These are phyloP conservation scores for Candida bentonensis DNA, from an alignment of 805 yeast genomes.

Conservation along the genomic window DNA sequence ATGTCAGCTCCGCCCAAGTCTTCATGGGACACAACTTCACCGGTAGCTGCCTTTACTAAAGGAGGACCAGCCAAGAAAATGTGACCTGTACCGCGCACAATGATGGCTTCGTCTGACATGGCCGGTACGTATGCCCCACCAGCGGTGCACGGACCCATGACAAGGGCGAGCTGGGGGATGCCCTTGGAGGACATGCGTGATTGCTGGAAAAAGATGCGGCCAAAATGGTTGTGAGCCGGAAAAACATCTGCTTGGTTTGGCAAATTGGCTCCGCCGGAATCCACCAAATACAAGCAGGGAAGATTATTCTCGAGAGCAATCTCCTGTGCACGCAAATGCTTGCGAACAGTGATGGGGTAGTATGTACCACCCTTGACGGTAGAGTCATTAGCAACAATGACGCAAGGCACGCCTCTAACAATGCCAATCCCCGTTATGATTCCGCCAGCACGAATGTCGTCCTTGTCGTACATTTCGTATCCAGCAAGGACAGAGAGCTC, in stretches of 20 bases:
- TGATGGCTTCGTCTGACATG: constrained; percentile 21
- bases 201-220: constrained; percentile 21
- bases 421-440: constrained; percentile 21
- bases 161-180: constrained; percentile 20
- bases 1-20: constrained; percentile 22
- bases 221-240: constrained; percentile 22
- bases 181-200: constrained; percentile 18
- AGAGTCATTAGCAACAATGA: constrained; percentile 20
- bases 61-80: constrained; percentile 23
- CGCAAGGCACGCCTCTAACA: constrained; percentile 17
- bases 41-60: constrained; percentile 22
- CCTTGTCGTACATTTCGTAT: constrained; percentile 17
- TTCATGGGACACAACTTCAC: constrained; percentile 19
- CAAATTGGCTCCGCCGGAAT: constrained; percentile 22
- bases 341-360: constrained; percentile 21
- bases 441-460: constrained; percentile 20
- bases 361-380: constrained; percentile 23
- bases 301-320: constrained; percentile 19
- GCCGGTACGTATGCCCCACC: constrained; percentile 25
- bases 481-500: constrained; percentile 20
- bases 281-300: constrained; percentile 19
- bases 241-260: constrained; percentile 23
- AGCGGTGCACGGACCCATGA: constrained; percentile 22
- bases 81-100: constrained; percentile 20
- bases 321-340: constrained; percentile 21